Base-by-base conservation (phyloP, 2,329 filamentous ascomycete genomes). In the Didymella pinodella region DNA sequence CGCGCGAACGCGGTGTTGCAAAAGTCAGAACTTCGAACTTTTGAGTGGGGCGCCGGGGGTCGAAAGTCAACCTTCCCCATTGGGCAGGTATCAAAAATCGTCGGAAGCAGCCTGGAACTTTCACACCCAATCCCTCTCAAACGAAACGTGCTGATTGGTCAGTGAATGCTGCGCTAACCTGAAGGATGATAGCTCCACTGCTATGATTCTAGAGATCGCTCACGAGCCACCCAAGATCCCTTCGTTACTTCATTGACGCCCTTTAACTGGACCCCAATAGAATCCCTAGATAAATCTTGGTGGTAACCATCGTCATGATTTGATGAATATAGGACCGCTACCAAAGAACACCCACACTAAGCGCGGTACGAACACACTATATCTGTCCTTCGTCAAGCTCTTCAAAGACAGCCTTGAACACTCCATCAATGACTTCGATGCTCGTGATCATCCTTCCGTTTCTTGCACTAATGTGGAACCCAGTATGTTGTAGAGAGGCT, bases 11-110 rank as follows among this genome's bases (percentile, higher is more conserved):
- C 48, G 29, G 14, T 34, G 25, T 29, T 49, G 41, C 25, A 44
- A 44, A 44, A 44, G 29, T 48, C 51, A 32, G 38, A 29, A 38
- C 28, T 43, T 47, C 48, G 26, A 41, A 49, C 43, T 41, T 55
- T 58, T 57, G 51, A 38, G 5, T 48, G 45, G 20, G 16, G 18
- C 45, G n/a, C 18, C 36, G 36, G 36, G 36, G 36, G 18, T 41
- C 20, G 38, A 18, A 40, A 41, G 11, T 41, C 31, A 34, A 40
- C 26, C 18, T 40, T 25, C 34, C 38, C 14, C 29, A 44, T 44
- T 14, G 25, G 41, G 41, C 41, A 44, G 25, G 12, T 44, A n/a
- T 2, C 16, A 10, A n/a, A 44, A 44, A n/a, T 14, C 41, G 22
- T 44, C 5, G 25, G n/a, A 44, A 12, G 12, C 41, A 0, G 14